phyloP scores from a whole-genome alignment of 257 asterid genomes.

The Scutellaria galericulata region DNA sequence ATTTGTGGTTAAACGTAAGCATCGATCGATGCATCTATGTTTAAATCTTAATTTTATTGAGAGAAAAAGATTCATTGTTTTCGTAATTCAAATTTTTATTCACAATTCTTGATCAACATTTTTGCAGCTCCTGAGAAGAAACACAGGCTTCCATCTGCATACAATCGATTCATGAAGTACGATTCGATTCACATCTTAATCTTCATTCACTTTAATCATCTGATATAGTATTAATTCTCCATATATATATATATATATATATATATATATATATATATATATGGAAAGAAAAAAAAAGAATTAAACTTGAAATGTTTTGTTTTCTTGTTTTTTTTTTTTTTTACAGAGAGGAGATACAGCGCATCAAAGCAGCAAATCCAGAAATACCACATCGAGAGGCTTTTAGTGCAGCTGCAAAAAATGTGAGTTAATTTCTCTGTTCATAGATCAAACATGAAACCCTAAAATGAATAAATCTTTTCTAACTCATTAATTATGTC shows the following conservation, averaged over 20 bases:
- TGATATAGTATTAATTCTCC: no score
- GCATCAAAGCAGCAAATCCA: conserved; percentile 88
- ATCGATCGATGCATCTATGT: no score
- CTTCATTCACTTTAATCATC: no score
- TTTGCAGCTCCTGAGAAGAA: conserved; percentile 92
- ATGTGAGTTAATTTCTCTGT: conserved; percentile 44
- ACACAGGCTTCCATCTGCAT: conserved; percentile 98
- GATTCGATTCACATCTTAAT: conserved; percentile 14
- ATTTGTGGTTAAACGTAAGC: conserved; percentile 86
- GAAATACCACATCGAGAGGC: conserved; percentile 98
- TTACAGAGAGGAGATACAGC: conserved; percentile 88
- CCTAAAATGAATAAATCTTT: no score
- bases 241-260: no score
- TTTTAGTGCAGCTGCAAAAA: conserved; percentile 96
- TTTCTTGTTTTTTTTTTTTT: background rate
- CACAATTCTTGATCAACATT: no score
- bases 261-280: no score
- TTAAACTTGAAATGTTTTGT: no score
- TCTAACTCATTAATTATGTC: conserved; percentile 13
- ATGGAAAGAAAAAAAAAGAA: no score
- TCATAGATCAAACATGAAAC: no score
- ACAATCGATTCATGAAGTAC: conserved; percentile 97
- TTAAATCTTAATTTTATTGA: background rate
- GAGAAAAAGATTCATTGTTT: background rate
- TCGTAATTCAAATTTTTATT: no score